Percentiles rank a stretch among this genome's conserved stretches.
phyloP scores from a whole-genome alignment of 768 basidiomycete genomes.

The Boletus vinaceobasis region DNA sequence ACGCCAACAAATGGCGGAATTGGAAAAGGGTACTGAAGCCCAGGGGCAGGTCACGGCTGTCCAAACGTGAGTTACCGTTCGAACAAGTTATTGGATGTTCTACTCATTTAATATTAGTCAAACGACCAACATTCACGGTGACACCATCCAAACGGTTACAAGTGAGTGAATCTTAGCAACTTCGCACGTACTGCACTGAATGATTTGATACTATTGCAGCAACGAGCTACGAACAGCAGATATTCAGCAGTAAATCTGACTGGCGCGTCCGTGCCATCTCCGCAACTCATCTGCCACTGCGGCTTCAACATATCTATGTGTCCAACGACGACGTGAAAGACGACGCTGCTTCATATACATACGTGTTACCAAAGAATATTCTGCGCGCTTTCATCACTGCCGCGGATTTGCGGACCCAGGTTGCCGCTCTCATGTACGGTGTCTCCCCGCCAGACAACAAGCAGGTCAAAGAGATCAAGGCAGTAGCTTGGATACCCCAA shows the following conservation, averaged over 20 bases:
- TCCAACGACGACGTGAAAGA: conserved; percentile 99
- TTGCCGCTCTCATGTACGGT: conserved; percentile 92
- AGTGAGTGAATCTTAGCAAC: conserved; percentile 46
- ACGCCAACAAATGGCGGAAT: conserved; percentile 98
- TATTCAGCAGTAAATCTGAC: conserved; percentile 99
- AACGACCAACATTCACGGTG: conserved; percentile 97
- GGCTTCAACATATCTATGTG: conserved; percentile 97
- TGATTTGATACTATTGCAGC: conserved; percentile 40
- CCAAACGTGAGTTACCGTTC: conserved; percentile 59
- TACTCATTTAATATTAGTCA: conserved; percentile 43
- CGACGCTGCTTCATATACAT: conserved; percentile 91
- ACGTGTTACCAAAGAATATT: conserved; percentile 96
- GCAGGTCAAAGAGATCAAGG: conserved; percentile 98
- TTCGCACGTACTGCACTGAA: not conserved
- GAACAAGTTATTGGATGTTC: not conserved
- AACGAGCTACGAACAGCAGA: conserved; percentile 96
- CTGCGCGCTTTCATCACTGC: conserved; percentile 90
- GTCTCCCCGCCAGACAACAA: conserved; percentile 92
- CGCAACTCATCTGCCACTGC: conserved; percentile 91
- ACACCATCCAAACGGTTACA: conserved; percentile 91
- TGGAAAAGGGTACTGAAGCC: conserved; percentile 95
- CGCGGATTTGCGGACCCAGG: conserved; percentile 93
- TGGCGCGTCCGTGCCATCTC: conserved; percentile 99
- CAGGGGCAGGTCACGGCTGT: conserved; percentile 93
- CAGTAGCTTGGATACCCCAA: conserved; percentile 96